These are phyloP conservation scores for Epithemia pelagica DNA, from an alignment of 108 stramenopile genomes.

Conservation along the genomic window DNA sequence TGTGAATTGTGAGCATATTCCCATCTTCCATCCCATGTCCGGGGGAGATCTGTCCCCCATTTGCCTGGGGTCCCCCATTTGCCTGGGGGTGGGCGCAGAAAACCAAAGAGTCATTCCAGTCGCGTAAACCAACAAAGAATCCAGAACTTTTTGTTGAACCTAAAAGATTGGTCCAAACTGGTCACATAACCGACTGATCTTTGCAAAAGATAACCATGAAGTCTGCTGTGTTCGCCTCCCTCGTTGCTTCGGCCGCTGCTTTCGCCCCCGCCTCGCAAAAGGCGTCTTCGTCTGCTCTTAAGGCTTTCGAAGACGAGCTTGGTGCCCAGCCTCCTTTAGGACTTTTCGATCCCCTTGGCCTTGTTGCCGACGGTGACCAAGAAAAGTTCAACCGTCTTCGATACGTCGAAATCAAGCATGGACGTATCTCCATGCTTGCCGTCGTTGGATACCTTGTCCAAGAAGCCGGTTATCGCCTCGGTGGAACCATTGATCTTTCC, in stretches of 20 bases:
- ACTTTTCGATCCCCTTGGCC: conserved; percentile 83
- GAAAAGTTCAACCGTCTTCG: conserved; percentile 67
- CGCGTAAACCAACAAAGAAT: no score
- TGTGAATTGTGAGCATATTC: no score
- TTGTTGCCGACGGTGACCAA: conserved; percentile 40
- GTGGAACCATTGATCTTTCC: conserved; percentile 59
- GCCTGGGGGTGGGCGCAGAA: no score
- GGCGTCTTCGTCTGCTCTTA: conserved; percentile 38
- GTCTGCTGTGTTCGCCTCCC: conserved; percentile 52
- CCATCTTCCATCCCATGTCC: no score
- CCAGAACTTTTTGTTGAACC: no score
- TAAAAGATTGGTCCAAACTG: no score
- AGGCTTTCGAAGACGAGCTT: conserved; percentile 72
- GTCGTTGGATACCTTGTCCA: conserved; percentile 52
- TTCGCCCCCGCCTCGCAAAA: conserved; percentile 48
- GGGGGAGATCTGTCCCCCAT: no score
- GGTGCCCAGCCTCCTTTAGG: conserved; percentile 86
- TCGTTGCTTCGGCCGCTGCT: conserved; percentile 51
- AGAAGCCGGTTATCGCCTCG: conserved; percentile 50
- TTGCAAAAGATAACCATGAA: no score
- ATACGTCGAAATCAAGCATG: conserved; percentile 89
- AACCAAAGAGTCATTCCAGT: no score
- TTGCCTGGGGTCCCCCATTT: no score
- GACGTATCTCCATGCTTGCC: conserved; percentile 65
- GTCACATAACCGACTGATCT: no score